Conservation (phyloP, 331 rosid genomes). For the Quercus phellos region DNA sequence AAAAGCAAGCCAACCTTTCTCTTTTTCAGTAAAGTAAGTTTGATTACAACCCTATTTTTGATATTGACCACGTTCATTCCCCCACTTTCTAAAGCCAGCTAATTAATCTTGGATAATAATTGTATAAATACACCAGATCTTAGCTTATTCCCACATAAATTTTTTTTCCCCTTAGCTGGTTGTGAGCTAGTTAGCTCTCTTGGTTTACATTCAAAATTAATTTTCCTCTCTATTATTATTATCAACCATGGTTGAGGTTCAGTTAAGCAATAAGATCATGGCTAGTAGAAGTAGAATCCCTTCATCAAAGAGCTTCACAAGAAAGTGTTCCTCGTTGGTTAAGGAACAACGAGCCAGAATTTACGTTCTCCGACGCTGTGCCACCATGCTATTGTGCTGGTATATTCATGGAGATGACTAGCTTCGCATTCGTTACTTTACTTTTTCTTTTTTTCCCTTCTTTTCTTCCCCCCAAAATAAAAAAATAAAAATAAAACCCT, state of each 20-base stretch:
- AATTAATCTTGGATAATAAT: background rate
- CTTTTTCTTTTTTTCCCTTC: background rate
- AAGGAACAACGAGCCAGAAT: background rate
- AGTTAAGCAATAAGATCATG: background rate
- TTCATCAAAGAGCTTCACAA: background rate
- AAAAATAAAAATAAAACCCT: background rate
- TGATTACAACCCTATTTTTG: background rate
- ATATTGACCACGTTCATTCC: background rate
- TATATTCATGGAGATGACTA: constrained; percentile 3
- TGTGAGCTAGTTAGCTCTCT: background rate
- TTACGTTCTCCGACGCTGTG: background rate
- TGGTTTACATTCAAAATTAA: background rate
- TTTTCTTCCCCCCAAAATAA: no score
- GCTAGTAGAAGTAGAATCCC: background rate
- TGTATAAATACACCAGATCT: background rate
- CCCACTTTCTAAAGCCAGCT: background rate
- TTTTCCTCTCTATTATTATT: background rate
- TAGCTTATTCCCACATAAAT: background rate
- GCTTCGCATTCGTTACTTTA: background rate
- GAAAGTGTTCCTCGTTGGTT: background rate
- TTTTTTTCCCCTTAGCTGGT: background rate
- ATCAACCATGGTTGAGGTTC: background rate
- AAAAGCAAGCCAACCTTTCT: background rate
- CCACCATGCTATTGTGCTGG: background rate
- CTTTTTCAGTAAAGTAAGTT: background rate